These are phyloP conservation scores for Trichophyton verrucosum DNA, from an alignment of 2,329 filamentous ascomycete genomes.

Conservation along the genomic window DNA sequence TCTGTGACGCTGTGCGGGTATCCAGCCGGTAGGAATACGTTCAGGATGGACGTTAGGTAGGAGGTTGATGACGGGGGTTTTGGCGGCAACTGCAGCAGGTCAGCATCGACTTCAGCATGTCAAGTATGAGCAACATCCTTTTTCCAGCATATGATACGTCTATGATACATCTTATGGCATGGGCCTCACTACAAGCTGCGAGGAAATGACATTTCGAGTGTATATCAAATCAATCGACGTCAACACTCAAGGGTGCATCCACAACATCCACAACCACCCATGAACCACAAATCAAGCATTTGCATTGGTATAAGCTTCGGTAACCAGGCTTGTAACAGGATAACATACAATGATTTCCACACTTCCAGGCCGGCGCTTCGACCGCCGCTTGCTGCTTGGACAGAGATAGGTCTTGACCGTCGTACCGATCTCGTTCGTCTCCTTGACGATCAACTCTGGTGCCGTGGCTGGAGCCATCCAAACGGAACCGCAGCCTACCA, in stretches of 20 bases:
- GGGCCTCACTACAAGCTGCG: too few relatives aligned
- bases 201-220: too few relatives aligned
- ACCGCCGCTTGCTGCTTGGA: not conserved
- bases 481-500: too few relatives aligned
- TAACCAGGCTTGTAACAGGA: not conserved
- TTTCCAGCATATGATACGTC: not conserved
- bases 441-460: not conserved
- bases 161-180: not conserved
- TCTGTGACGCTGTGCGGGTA: constrained; percentile 75
- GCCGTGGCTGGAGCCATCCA: not conserved
- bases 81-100: constrained; percentile 2
- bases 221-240: too few relatives aligned
- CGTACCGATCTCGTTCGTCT: not conserved
- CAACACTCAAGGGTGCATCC: too few relatives aligned
- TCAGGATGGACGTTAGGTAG: constrained; percentile 38
- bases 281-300: too few relatives aligned
- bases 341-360: not conserved
- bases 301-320: too few relatives aligned
- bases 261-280: too few relatives aligned
- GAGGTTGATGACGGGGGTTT: constrained; percentile 16
- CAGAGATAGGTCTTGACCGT: not conserved
- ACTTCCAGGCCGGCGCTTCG: not conserved
- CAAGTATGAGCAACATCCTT: not conserved
- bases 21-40: constrained; percentile 75
- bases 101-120: not conserved